Base-by-base conservation (phyloP, 768 basidiomycete genomes). In the Pleurotus tuber-regium region DNA sequence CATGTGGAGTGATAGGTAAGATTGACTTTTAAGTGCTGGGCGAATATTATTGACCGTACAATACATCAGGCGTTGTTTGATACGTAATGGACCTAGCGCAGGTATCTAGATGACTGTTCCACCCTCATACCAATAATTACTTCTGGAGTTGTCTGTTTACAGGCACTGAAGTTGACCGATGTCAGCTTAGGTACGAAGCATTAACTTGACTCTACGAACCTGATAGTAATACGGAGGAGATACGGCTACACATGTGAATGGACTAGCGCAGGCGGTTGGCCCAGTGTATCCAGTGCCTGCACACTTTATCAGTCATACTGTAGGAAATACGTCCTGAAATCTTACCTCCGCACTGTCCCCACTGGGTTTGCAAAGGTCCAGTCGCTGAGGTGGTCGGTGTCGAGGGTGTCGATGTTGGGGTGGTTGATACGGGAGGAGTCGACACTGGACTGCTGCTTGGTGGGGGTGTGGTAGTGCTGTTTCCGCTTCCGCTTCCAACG, bases 1-100 rank as follows among this genome's bases (percentile, higher is more conserved):
- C 91, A 10, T 92, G 91, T 61, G 90, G 89, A 58, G 80, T 92
- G 44, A 87, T 92, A 57, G 88, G 87, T 80, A 64, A 51, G 65
- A 53, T 30, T 33, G 48, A 50, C 40, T 11, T 38, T 54, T 38
- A 25, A 43, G 25, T 40, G 18, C 25, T n/a, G 42, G 41, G 28
- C 18, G 19, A 7, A 30, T 9, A 57, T 29, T 26, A 51, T 41
- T 39, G 38, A 11, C 11, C 25, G 21, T 18, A 39, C n/a, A 39
- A 35, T 14, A 57, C 10, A 24, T 35, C 11, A 46, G 43, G 41
- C 36, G 40, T 38, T 40, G 38, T 26, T 50, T 56, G 43, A 59
- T 57, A 38, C 53, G 29, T n/a, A 26, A 35, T 51, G 18, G 12
- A 16, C 36, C 38, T 18, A 16, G 5, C 51, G 24, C 26, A 31